These are phyloP conservation scores for Cercospora zeae-maydis DNA, from an alignment of 2,329 filamentous ascomycete genomes.

Conservation along the genomic window DNA sequence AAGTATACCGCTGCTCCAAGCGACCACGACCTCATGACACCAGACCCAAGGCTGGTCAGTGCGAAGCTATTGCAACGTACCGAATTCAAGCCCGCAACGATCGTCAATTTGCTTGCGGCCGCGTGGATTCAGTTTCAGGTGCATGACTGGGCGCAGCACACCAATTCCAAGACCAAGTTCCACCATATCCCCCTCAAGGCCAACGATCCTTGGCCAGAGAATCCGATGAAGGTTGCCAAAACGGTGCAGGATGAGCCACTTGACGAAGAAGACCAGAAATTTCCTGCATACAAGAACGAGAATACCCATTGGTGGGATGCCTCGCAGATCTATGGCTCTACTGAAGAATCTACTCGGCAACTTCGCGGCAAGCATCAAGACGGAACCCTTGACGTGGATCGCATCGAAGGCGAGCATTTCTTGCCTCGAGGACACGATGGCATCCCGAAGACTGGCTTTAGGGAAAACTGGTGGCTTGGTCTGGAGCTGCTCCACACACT, in stretches of 20 bases:
- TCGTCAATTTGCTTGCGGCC: constrained; percentile 46
- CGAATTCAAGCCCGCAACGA: constrained; percentile 47
- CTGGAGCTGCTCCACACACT: constrained; percentile 48
- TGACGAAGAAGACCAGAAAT: constrained; percentile 38
- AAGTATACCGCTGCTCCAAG: constrained; percentile 39
- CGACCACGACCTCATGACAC: constrained; percentile 43
- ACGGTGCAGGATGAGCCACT: constrained; percentile 39
- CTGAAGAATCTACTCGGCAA: constrained; percentile 37
- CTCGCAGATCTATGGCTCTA: constrained; percentile 47
- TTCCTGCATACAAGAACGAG: constrained; percentile 43
- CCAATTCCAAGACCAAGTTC: constrained; percentile 11
- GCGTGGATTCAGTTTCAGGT: constrained; percentile 52
- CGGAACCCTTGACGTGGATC: constrained; percentile 42
- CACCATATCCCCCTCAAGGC: constrained; percentile 16
- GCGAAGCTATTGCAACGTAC: constrained; percentile 43
- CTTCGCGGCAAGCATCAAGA: constrained; percentile 39
- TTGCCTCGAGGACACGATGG: constrained; percentile 41
- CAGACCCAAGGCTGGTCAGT: constrained; percentile 46
- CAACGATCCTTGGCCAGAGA: constrained; percentile 24
- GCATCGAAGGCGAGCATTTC: constrained; percentile 37
- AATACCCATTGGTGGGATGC: constrained; percentile 50
- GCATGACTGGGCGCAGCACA: constrained; percentile 41
- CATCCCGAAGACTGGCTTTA: constrained; percentile 44
- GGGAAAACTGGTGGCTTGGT: constrained; percentile 48
- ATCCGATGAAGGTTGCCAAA: constrained; percentile 39